Conservation (phyloP, 2,329 filamentous ascomycete species). For the Colletotrichum destructivum region DNA sequence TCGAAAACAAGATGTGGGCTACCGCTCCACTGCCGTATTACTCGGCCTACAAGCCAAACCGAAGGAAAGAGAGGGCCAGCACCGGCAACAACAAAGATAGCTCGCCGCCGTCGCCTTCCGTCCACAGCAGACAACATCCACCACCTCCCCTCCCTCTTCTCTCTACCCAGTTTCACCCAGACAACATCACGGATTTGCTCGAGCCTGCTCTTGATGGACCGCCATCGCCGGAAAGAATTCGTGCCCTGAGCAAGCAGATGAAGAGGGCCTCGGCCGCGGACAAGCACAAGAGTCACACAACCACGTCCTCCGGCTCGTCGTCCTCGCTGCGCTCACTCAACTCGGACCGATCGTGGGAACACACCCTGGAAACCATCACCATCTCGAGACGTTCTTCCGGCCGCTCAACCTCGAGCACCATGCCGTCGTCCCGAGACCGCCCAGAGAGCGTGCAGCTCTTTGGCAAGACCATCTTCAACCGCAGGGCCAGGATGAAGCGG, state of each 20-base stretch:
- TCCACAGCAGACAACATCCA: not conserved
- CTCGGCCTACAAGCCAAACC: conserved; percentile 42
- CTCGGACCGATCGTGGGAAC: conserved; percentile 66
- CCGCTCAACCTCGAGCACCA: conserved; percentile 68
- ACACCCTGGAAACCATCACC: conserved; percentile 61
- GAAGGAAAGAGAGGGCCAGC: conserved; percentile 26
- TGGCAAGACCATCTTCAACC: conserved; percentile 72
- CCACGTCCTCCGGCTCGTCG: conserved; percentile 70
- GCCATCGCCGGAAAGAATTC: conserved; percentile 72
- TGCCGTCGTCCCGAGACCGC: conserved; percentile 66
- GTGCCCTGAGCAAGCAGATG: conserved; percentile 72
- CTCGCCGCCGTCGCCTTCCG: conserved; percentile 32
- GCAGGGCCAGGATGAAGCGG: conserved; percentile 66
- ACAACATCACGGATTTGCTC: conserved; percentile 60
- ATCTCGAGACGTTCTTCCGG: conserved; percentile 71
- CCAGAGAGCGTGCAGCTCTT: conserved; percentile 74
- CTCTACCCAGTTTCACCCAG: conserved; percentile 31
- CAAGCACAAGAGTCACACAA: conserved; percentile 62
- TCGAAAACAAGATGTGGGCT: conserved; percentile 42
- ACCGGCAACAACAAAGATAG: conserved; percentile 41
- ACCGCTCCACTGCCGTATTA: conserved; percentile 45
- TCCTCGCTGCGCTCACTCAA: conserved; percentile 63
- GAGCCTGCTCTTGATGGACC: conserved; percentile 73
- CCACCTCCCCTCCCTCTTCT: conserved; percentile 29
- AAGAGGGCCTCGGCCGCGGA: conserved; percentile 66